Evolutionary conservation across 2,329 filamentous ascomycete genomes (phyloP).

Genomic region (Lachnellula cervina): DNA sequence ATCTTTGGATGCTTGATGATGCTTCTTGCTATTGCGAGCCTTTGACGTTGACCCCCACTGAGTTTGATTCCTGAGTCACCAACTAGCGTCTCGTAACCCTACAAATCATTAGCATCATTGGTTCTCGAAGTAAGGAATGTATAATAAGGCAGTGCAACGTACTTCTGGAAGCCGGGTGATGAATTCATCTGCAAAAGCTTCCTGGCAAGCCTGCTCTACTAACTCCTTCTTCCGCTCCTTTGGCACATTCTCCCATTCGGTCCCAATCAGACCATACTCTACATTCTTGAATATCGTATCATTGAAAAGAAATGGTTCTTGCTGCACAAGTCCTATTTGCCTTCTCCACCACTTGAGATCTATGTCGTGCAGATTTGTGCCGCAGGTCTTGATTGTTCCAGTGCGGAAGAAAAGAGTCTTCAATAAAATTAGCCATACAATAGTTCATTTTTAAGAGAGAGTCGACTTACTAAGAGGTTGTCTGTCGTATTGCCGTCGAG

Average conservation of each 20-base stretch:
- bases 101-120: slow-evolving; percentile 43
- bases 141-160: slow-evolving; percentile 27
- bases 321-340: slow-evolving; percentile 60
- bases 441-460: not conserved
- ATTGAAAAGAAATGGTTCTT: slow-evolving; percentile 63
- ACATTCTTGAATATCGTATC: slow-evolving; percentile 59
- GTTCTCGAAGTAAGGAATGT: slow-evolving; percentile 15
- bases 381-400: slow-evolving; percentile 18
- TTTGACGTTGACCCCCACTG: slow-evolving; percentile 53
- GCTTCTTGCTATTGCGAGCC: slow-evolving; percentile 46
- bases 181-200: slow-evolving; percentile 54
- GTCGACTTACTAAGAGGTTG: slow-evolving; percentile 20
- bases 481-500: slow-evolving; percentile 19
- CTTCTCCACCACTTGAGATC: slow-evolving; percentile 55
- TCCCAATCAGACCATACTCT: slow-evolving; percentile 29
- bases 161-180: slow-evolving; percentile 49
- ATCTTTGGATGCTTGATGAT: slow-evolving; percentile 66
- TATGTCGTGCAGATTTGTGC: slow-evolving; percentile 14
- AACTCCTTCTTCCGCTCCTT: slow-evolving; percentile 13
- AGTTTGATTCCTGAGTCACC: slow-evolving; percentile 72
- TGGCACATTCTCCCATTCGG: slow-evolving; percentile 15
- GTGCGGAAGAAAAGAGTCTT: slow-evolving; percentile 23
- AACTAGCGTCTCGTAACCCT: slow-evolving; percentile 39
- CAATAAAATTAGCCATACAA: not conserved
- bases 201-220: slow-evolving; percentile 42